These are phyloP conservation scores for Populus alba DNA, from an alignment of 345 rosid species.

Conservation along the genomic window DNA sequence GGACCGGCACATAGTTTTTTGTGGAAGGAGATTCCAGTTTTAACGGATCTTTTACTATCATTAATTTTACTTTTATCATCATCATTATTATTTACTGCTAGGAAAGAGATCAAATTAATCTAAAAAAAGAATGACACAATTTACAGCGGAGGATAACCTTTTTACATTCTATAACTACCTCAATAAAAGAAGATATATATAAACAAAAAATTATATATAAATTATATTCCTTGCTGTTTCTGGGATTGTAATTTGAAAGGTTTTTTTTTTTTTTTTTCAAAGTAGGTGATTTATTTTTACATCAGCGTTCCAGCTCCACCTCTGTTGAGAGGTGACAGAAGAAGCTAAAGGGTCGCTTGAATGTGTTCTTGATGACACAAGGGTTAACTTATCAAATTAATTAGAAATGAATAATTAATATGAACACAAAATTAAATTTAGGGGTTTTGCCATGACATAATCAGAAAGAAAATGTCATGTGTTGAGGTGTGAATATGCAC, in stretches of 20 bases:
- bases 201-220: not conserved
- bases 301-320: not conserved
- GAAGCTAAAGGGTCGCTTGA: not conserved
- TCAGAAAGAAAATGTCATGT: not conserved
- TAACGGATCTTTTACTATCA: no score
- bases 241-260: not conserved
- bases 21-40: no score
- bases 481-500: not conserved
- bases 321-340: not conserved
- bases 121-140: not conserved
- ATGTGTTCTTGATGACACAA: not conserved
- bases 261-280: not conserved
- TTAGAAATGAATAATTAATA: not conserved
- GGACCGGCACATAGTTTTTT: no score
- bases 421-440: not conserved
- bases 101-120: not conserved
- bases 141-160: not conserved
- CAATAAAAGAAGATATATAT: not conserved
- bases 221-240: not conserved
- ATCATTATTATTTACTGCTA: no score
- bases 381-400: not conserved
- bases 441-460: not conserved
- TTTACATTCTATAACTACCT: not conserved
- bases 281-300: not conserved
- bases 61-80: no score